Evolutionary conservation across 1,139 yeast species (phyloP).

Genomic region (Suhomyces choctaworum): DNA sequence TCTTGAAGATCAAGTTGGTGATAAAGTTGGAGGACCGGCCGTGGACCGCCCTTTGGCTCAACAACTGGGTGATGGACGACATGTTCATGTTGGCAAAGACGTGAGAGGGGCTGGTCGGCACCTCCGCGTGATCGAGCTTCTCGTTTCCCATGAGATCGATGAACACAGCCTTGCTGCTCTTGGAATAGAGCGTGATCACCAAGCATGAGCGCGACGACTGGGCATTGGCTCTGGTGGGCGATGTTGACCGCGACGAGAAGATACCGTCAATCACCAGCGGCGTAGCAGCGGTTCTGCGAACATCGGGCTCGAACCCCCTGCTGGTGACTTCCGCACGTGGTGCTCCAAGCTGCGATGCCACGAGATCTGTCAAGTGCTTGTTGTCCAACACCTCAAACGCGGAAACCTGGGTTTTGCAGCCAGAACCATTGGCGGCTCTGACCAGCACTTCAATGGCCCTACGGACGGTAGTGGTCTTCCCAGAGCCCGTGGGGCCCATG

Average conservation of each 20-base stretch:
- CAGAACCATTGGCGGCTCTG: conserved; percentile 1
- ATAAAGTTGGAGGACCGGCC: conserved; percentile 30
- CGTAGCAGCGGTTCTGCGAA: conserved; percentile 13
- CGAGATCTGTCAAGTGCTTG: conserved; percentile 28
- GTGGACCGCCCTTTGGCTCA: conserved; percentile 16
- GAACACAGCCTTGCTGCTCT: conserved; percentile 24
- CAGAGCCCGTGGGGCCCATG: conserved; percentile 38
- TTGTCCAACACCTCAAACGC: conserved; percentile 36
- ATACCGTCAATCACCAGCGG: conserved; percentile 17
- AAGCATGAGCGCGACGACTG: conserved; percentile 32
- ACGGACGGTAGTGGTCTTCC: conserved; percentile 33
- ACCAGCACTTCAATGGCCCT: conserved; percentile 17
- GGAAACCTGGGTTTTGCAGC: conserved; percentile 15
- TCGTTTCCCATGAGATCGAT: conserved; percentile 39
- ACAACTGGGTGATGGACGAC: conserved; percentile 31
- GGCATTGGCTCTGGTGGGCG: conserved; percentile 22
- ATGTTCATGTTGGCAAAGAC: conserved; percentile 32
- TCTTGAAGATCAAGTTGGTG: conserved; percentile 31
- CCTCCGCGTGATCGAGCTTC: conserved; percentile 20
- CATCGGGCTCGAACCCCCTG: conserved; percentile 18
- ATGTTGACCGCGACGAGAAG: conserved; percentile 24
- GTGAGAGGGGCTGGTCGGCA: conserved; percentile 15
- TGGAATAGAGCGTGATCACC: conserved; percentile 26
- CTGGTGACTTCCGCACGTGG: neutral
- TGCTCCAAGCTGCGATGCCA: conserved; percentile 11